Percentiles rank a stretch among this genome's conserved stretches.
phyloP scores from a whole-genome alignment of 1,284 basidiomycete species.

The Nidula niveotomentosa region DNA sequence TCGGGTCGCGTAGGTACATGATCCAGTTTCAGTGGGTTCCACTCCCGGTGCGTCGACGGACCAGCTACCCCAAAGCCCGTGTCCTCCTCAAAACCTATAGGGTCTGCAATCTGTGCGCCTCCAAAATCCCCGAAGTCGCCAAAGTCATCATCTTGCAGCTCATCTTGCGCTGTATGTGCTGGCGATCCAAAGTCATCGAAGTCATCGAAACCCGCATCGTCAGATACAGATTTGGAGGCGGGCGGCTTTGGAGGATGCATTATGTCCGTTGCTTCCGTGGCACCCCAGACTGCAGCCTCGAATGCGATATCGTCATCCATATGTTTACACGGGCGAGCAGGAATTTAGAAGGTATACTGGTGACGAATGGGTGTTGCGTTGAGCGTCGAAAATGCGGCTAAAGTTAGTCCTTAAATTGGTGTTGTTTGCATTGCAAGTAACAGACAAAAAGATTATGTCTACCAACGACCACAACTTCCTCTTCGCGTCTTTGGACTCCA shows the following conservation, averaged over 20 bases:
- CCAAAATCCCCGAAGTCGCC: slow-evolving; percentile 89
- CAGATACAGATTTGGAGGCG: slow-evolving; percentile 27
- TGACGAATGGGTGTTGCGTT: slow-evolving; percentile 19
- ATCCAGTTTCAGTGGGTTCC: slow-evolving; percentile 66
- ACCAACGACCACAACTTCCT: slow-evolving; percentile 42
- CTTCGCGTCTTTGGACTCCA: slow-evolving; percentile 51
- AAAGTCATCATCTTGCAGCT: slow-evolving; percentile 67
- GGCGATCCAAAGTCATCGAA: slow-evolving; percentile 73
- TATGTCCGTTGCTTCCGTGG: slow-evolving; percentile 33
- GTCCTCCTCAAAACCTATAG: slow-evolving; percentile 38
- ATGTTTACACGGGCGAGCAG: slow-evolving; percentile 5
- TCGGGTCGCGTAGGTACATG: slow-evolving; percentile 59
- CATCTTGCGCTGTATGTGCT: slow-evolving; percentile 36
- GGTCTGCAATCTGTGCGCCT: slow-evolving; percentile 49
- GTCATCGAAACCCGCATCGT: slow-evolving; percentile 48
- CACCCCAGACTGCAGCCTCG: slow-evolving; percentile 72
- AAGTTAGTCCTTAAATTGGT: too few species aligned
- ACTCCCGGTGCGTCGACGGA: slow-evolving; percentile 41
- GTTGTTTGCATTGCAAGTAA: too few species aligned
- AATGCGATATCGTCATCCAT: slow-evolving; percentile 76
- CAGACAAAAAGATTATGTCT: slow-evolving; percentile 17
- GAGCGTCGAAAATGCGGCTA: too few species aligned
- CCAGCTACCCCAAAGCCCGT: slow-evolving; percentile 42
- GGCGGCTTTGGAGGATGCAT: slow-evolving; percentile 18
- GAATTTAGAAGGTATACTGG: slow-evolving; percentile 1